Conservation (phyloP, 1,284 basidiomycete genomes). For the Apiotrichum laibachii region DNA sequence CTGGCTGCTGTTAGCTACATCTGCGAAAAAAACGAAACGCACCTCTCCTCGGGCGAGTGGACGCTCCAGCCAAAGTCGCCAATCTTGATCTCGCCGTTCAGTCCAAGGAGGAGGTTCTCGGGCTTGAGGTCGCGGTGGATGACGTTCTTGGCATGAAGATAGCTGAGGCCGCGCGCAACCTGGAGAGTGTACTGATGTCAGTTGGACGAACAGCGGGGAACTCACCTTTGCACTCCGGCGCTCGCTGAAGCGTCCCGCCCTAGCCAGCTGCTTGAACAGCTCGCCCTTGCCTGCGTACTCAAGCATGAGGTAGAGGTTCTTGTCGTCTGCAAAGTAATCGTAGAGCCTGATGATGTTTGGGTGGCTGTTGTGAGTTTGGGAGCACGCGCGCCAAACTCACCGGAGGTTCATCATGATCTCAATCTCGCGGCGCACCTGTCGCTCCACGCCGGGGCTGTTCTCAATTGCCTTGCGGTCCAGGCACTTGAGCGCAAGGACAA, state of each 20-base stretch:
- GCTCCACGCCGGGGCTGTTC: conserved; percentile 71
- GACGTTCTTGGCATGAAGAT: conserved; percentile 91
- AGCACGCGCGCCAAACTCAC: conserved; percentile 11
- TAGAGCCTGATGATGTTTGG: conserved; percentile 93
- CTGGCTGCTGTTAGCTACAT: conserved; percentile 45
- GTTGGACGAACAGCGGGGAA: neutral
- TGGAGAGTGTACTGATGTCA: conserved; percentile 78
- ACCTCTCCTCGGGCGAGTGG: conserved; percentile 70
- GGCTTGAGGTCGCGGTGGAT: conserved; percentile 99
- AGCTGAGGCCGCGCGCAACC: conserved; percentile 90
- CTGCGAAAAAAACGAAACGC: conserved; percentile 12
- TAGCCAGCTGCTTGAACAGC: conserved; percentile 80
- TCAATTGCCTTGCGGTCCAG: conserved; percentile 57
- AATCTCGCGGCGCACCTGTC: conserved; percentile 91
- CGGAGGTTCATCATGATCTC: conserved; percentile 68
- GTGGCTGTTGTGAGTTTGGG: conserved; percentile 58
- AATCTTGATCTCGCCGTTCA: conserved; percentile 96
- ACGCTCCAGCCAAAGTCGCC: conserved; percentile 99
- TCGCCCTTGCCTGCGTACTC: conserved; percentile 91
- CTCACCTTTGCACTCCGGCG: conserved; percentile 65
- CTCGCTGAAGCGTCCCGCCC: conserved; percentile 74
- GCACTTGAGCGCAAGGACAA: conserved; percentile 22
- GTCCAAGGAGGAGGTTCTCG: conserved; percentile 82
- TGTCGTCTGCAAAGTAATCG: conserved; percentile 94
- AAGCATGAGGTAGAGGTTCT: conserved; percentile 93